Percentiles rank a stretch among this genome's conserved stretches.
phyloP scores from a whole-genome alignment of 805 yeast genomes.

The Hanseniaspora lachancei region DNA sequence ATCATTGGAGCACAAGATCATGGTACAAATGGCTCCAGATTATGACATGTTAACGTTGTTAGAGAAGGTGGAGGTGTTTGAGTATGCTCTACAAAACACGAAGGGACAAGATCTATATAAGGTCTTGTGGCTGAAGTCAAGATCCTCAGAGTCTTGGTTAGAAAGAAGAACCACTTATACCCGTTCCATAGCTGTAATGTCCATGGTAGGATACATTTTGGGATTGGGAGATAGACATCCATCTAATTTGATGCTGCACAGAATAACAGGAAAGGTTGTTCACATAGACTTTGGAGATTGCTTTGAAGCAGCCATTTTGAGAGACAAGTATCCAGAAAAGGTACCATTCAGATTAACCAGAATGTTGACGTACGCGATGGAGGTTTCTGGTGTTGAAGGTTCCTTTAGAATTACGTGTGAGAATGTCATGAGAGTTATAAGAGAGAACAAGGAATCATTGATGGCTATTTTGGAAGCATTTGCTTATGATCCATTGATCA shows the following conservation, averaged over 20 bases:
- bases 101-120: constrained; percentile 92
- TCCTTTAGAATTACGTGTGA: constrained; percentile 93
- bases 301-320: constrained; percentile 90
- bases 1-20: constrained; percentile 87
- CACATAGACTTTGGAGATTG: constrained; percentile 99
- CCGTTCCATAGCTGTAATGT: constrained; percentile 92
- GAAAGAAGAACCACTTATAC: constrained; percentile 95
- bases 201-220: constrained; percentile 93
- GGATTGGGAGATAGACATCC: constrained; percentile 98
- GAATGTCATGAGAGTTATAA: constrained; percentile 85
- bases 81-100: constrained; percentile 88
- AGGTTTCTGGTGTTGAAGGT: constrained; percentile 96
- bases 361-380: constrained; percentile 97
- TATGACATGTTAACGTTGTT: constrained; percentile 78
- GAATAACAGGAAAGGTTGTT: constrained; percentile 86
- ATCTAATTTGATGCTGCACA: constrained; percentile 86
- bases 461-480: constrained; percentile 98
- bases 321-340: constrained; percentile 96
- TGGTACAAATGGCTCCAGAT: constrained; percentile 95
- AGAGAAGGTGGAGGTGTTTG: constrained; percentile 92
- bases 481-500: constrained; percentile 94
- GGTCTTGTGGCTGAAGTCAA: constrained; percentile 89
- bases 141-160: constrained; percentile 94
- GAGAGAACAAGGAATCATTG: constrained; percentile 89
- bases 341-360: constrained; percentile 94